phyloP scores from a whole-genome alignment of 2,329 filamentous ascomycete species.

The Geosmithia morbida region DNA sequence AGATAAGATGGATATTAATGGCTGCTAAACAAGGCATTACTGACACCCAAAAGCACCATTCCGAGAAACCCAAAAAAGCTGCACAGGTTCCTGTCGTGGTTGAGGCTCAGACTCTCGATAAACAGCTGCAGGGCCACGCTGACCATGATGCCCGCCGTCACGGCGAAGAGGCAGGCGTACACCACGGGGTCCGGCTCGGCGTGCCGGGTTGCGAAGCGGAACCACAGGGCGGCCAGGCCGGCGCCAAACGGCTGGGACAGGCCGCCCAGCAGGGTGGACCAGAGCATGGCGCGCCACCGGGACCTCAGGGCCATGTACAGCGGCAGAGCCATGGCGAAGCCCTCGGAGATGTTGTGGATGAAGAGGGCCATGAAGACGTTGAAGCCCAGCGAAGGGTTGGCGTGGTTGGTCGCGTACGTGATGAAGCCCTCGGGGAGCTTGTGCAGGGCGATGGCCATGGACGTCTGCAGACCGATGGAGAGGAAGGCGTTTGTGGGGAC shows the following conservation, averaged over 20 bases:
- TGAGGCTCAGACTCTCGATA: conserved; percentile 69
- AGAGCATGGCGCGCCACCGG: conserved; percentile 68
- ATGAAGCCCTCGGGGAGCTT: conserved; percentile 84
- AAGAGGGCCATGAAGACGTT: conserved; percentile 91
- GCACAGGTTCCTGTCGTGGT: conserved; percentile 64
- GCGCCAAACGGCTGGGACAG: conserved; percentile 80
- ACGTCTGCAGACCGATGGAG: conserved; percentile 89
- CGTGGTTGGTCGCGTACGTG: conserved; percentile 95
- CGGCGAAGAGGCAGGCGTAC: conserved; percentile 74
- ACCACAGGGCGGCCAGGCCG: conserved; percentile 72
- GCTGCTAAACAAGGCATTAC: conserved; percentile 63
- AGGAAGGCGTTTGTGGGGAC: conserved; percentile 89
- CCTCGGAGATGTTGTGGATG: conserved; percentile 96
- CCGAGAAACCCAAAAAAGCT: conserved; percentile 71
- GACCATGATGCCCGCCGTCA: conserved; percentile 89
- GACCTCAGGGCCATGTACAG: conserved; percentile 82
- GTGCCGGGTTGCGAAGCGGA: conserved; percentile 48
- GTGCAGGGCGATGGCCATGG: conserved; percentile 86
- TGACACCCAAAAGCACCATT: conserved; percentile 77
- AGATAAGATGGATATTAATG: background rate
- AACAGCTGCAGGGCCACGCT: conserved; percentile 84
- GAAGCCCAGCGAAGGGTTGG: conserved; percentile 75
- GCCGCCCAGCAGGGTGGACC: conserved; percentile 72
- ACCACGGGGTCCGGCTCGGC: conserved; percentile 37
- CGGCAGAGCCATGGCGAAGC: conserved; percentile 85